These are phyloP conservation scores for Cytospora mali DNA, from an alignment of 2,329 filamentous ascomycete species.

Conservation along the genomic window DNA sequence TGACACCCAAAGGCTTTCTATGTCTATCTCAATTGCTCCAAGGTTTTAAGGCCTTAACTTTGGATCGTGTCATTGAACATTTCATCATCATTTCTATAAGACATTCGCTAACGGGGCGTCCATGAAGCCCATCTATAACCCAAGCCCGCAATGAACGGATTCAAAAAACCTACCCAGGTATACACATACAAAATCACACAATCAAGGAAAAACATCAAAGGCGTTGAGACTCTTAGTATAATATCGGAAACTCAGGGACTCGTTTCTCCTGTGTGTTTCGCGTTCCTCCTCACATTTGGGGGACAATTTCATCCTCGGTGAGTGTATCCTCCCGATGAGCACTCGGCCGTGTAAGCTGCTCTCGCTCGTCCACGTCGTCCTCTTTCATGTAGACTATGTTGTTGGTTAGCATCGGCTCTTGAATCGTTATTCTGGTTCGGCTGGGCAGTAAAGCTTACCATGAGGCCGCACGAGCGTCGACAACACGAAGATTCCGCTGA, in stretches of 20 bases:
- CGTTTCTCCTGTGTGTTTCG: background rate
- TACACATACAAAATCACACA: background rate
- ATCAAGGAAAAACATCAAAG: background rate
- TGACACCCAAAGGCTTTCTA: background rate
- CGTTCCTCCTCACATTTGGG: conserved; percentile 26
- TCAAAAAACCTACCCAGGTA: background rate
- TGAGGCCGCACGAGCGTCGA: conserved; percentile 74
- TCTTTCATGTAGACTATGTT: conserved; percentile 30
- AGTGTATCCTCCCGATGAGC: conserved; percentile 24
- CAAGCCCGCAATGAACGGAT: background rate
- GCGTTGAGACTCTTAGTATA: background rate
- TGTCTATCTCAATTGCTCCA: background rate
- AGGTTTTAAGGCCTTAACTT: background rate
- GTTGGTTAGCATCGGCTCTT: background rate
- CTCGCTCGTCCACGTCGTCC: background rate
- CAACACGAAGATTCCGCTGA: conserved; percentile 65
- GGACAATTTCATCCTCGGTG: conserved; percentile 32
- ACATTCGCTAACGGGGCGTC: background rate
- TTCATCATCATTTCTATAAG: background rate
- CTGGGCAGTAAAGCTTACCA: conserved; percentile 59
- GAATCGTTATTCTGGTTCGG: background rate
- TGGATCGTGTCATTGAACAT: background rate
- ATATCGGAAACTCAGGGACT: background rate
- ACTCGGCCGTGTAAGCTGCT: conserved; percentile 7
- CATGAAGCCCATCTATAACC: background rate